These are phyloP conservation scores for Russula vinacea DNA, from an alignment of 768 basidiomycete genomes.

Conservation along the genomic window DNA sequence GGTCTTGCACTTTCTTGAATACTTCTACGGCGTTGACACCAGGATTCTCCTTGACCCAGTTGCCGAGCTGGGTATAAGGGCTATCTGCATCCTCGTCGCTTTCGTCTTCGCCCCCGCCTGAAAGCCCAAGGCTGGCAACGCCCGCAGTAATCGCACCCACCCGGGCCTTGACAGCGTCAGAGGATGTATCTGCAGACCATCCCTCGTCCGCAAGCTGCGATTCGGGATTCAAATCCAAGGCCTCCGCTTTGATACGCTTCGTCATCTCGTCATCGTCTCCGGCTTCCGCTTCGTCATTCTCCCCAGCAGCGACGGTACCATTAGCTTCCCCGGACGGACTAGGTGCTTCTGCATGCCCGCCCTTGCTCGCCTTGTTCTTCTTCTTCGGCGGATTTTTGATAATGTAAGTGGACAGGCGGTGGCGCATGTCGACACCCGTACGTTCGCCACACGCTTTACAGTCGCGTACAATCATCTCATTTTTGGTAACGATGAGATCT, in stretches of 20 bases:
- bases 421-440: conserved; percentile 90
- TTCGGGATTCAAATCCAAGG: conserved; percentile 67
- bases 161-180: conserved; percentile 83
- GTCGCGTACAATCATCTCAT: conserved; percentile 87
- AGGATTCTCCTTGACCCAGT: conserved; percentile 78
- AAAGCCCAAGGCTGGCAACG: conserved; percentile 51
- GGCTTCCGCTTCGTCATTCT: conserved; percentile 41
- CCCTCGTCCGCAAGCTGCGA: conserved; percentile 64
- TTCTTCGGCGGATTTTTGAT: conserved; percentile 96
- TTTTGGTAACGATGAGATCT: conserved; percentile 86
- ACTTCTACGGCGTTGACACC: conserved; percentile 60
- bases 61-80: conserved; percentile 78
- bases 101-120: conserved; percentile 73
- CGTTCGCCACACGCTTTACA: conserved; percentile 98
- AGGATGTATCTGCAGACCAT: conserved; percentile 91
- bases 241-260: conserved; percentile 88
- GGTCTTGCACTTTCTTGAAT: conserved; percentile 84
- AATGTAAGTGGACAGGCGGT: conserved; percentile 95
- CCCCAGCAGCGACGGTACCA: conserved; percentile 41
- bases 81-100: conserved; percentile 85
- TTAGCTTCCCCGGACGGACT: conserved; percentile 41
- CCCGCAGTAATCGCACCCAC: conserved; percentile 63
- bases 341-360: conserved; percentile 52
- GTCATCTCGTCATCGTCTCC: conserved; percentile 85
- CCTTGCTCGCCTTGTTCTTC: conserved; percentile 62